Base-by-base conservation (phyloP, 2,329 filamentous ascomycete genomes). In the Pestalotiopsis sp. region DNA sequence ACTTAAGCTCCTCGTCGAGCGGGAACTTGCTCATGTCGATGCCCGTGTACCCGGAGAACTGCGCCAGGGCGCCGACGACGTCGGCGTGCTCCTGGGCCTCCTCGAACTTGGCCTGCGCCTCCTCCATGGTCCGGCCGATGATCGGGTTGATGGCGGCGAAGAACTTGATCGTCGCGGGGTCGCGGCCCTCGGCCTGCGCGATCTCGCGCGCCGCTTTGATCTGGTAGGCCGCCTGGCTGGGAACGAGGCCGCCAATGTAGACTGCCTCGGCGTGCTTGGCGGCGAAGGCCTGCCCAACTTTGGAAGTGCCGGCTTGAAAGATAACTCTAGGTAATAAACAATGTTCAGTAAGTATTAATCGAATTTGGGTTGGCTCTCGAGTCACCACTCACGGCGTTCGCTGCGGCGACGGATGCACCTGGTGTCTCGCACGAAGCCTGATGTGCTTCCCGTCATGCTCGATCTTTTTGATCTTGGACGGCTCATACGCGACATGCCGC, bases 241-340 rank as follows among this genome's bases (percentile, higher is more conserved):
- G 62, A 3, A 65, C 41, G 2, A 65, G 62, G 12, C 62, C 62
- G 23, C 62, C 62, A 4, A 65, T 65, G 41, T 65, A 65, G 2
- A 92, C 88, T 1, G 85, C 89, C 73, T 92, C 90, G 0, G 90
- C 90, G 71, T 92, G 88, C 67, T 87, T 86, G 0, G 89, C 87
- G 0, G 88, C 88, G 71, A 92, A 92, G 0, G 78, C 77, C 70
- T 88, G 89, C 1, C 89, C 89, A 0, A 87, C 83, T 67, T 84
- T 87, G 0, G 87, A 90, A 0, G 89, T 90, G 0, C 90, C 90
- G 0, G 90, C 90, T 74, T 92, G 90, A 20, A 91, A 81, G 36
- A 92, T 85, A 5, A 92, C 82, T 0, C 66, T 67, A n/a, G n/a
- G n/a, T n/a, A 57, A 31, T 59, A 14, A 13, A 20, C 11, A 2